phyloP scores from a whole-genome alignment of 2,329 filamentous ascomycete species.

The Macrophomina phaseolina region DNA sequence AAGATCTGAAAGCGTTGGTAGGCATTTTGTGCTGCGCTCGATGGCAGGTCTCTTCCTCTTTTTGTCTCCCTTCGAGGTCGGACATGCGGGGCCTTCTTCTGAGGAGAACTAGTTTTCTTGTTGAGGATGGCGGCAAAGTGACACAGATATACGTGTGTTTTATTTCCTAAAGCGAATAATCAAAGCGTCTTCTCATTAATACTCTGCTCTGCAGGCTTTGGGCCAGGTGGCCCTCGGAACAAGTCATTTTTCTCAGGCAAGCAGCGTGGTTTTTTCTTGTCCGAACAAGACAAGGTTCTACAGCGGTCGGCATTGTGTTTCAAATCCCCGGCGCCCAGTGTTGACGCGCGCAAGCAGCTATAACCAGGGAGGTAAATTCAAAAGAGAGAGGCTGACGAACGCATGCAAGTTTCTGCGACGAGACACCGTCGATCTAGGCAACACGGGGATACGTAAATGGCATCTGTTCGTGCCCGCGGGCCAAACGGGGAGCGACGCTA shows the following conservation, averaged over 20 bases:
- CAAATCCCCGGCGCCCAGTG: not conserved
- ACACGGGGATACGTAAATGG: not conserved
- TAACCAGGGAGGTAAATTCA: not conserved
- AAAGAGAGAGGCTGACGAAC: not conserved
- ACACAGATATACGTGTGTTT: not conserved
- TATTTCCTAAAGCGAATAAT: constrained; percentile 18
- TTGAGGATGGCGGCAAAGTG: not conserved
- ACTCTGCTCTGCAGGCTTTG: not conserved
- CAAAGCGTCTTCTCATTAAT: not conserved
- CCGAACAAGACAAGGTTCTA: not conserved
- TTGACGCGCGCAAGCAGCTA: not conserved
- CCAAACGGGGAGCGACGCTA: not conserved
- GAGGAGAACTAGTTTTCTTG: not conserved
- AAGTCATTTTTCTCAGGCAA: not conserved
- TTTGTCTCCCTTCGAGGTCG: not conserved
- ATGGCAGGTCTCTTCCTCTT: not conserved
- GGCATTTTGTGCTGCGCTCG: not conserved
- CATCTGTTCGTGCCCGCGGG: not conserved
- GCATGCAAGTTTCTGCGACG: not conserved
- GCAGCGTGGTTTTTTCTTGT: not conserved
- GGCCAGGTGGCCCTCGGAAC: not conserved
- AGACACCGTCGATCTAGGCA: not conserved
- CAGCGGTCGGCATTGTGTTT: not conserved
- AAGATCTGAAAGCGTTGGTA: constrained; percentile 8
- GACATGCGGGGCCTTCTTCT: not conserved